Evolutionary conservation across 2,329 filamentous ascomycete species (phyloP).

Genomic region (Microsporum audouinii): DNA sequence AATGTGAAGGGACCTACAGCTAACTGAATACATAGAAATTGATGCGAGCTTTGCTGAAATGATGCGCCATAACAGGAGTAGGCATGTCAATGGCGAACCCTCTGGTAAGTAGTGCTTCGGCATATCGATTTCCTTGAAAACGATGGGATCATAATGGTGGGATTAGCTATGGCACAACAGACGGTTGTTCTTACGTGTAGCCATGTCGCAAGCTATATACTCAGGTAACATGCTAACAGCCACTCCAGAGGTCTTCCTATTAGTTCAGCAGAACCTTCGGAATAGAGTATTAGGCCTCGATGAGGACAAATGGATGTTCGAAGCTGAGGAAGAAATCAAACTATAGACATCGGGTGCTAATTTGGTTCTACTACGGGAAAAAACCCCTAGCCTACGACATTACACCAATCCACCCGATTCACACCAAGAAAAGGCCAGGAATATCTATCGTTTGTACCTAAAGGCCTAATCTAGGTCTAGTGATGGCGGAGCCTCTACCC

Average conservation of each 20-base stretch:
- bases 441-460: not conserved
- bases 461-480: constrained; percentile 35
- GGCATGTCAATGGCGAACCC: constrained; percentile 50
- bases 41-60: constrained; percentile 36
- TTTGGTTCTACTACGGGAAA: not conserved
- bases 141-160: no score
- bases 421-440: not conserved
- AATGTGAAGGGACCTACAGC: not conserved
- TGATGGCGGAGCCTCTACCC: constrained; percentile 36
- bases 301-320: constrained; percentile 88
- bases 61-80: constrained; percentile 23
- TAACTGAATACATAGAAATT: constrained; percentile 26
- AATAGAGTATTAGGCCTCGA: constrained; percentile 62
- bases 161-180: no score
- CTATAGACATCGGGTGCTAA: constrained; percentile 14
- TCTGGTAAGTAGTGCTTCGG: constrained; percentile 43
- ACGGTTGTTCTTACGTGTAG: not conserved
- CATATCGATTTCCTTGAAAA: no score
- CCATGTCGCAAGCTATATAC: not conserved
- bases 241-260: constrained; percentile 54
- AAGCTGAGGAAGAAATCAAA: constrained; percentile 47
- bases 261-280: constrained; percentile 57
- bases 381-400: not conserved
- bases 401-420: constrained; percentile 3
- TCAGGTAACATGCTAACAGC: constrained; percentile 13